Base-by-base conservation (phyloP, 495 filamentous ascomycete species). In the Chlorociboria aeruginascens region DNA sequence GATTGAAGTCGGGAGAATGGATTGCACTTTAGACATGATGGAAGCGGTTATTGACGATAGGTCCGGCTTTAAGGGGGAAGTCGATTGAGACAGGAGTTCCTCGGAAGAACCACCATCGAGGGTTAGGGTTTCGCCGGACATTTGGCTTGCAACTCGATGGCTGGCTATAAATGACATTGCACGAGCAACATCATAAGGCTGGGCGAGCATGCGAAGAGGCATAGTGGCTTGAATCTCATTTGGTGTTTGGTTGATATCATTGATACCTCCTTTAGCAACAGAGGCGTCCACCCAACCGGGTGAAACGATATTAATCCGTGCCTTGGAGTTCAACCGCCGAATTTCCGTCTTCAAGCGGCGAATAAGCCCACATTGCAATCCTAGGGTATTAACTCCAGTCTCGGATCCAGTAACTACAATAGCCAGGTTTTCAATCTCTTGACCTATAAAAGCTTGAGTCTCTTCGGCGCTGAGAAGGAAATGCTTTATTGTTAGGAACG, bases 401-500 rank as follows among this genome's bases (percentile, higher is more conserved):
- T 72, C 69, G 17, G 63, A 68, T n/a, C 71, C 74, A 0, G 70
- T 74, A n/a, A 79, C 61, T 6, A 78, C 74, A 42, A 78, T 71
- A 3, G 73, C 66, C 0, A 75, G 63, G 41, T 73, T 76, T 4
- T 64, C 60, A 4, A 77, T 43, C 55, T 72, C 66, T n/a, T 49
- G 52, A 3, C 58, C 62, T 0, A 51, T 52, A 6, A 55, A 43
- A 13, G 57, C 49, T 52, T 76, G 72, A 14, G 49, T 40, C 3
- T 55, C 40, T 8, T 63, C 55, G 2, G 70, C 69, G 3, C 59
- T 43, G 16, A 61, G 63, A 8, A 79, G 63, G 61, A 77, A 78
- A 46, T 75, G 68, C 48, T 79, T 79, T 53, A 78, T 73, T 20
- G 72, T 72, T 0, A 79, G 63, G 53, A 76, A 78, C 6, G 72